Conservation (phyloP, 129 eudicot species). For the Lactuca saligna region DNA sequence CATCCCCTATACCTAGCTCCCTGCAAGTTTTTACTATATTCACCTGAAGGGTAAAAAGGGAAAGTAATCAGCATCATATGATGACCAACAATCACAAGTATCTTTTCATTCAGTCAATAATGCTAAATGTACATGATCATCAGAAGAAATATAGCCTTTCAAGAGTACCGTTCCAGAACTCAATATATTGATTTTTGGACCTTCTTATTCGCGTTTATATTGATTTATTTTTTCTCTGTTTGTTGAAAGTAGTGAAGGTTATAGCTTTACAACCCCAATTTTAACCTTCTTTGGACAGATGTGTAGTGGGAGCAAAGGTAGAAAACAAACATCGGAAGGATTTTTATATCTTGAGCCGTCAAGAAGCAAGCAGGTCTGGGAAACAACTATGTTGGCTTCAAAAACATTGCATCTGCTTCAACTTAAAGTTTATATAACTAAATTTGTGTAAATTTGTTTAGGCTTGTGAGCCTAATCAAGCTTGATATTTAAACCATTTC, state of each 20-base stretch:
- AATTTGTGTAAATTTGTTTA: too few species aligned
- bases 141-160: constrained; percentile 46
- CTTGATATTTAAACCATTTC: too few species aligned
- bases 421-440: too few species aligned
- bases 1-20: constrained; percentile 56
- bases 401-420: too few species aligned
- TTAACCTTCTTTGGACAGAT: constrained; percentile 43
- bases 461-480: too few species aligned
- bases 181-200: constrained; percentile 25
- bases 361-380: too few species aligned
- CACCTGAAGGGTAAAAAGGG: constrained; percentile 38
- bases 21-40: constrained; percentile 22
- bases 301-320: not conserved
- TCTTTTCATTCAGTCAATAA: not conserved
- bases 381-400: too few species aligned
- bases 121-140: constrained; percentile 58
- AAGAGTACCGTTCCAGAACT: constrained; percentile 78
- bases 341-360: too few species aligned
- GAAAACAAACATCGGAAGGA: too few species aligned
- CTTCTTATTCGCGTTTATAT: constrained; percentile 24
- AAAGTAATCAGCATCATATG: not conserved
- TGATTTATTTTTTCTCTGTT: constrained; percentile 52
- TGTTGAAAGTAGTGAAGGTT: constrained; percentile 36
- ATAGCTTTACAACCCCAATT: constrained; percentile 30
- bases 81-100: too few species aligned